phyloP scores from a whole-genome alignment of 345 rosid species.

The Isatis tinctoria region DNA sequence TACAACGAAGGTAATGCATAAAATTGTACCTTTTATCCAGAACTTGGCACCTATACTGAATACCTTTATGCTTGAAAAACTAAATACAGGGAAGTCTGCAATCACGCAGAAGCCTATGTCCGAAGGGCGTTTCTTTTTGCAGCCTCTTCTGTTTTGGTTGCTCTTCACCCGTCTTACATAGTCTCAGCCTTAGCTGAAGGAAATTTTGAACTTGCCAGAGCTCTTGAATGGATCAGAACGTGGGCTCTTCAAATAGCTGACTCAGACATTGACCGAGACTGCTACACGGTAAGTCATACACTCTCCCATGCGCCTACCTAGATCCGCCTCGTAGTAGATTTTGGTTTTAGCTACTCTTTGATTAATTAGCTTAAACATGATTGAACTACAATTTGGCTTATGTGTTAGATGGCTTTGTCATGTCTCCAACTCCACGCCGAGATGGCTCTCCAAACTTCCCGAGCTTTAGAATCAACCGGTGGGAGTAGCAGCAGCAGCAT shows the following conservation, averaged over 20 bases:
- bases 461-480: conserved; percentile 55
- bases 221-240: conserved; percentile 88
- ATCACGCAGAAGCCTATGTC: conserved; percentile 89
- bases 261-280: conserved; percentile 78
- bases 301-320: not conserved
- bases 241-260: conserved; percentile 79
- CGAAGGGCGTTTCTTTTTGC: conserved; percentile 87
- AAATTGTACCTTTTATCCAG: not conserved
- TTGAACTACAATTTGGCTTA: not conserved
- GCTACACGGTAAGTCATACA: conserved; percentile 59
- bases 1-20: conserved; percentile 64
- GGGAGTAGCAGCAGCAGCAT: conserved; percentile 14
- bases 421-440: conserved; percentile 88
- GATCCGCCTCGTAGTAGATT: not conserved
- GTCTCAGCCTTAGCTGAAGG: conserved; percentile 74
- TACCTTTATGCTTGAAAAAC: not conserved
- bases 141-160: conserved; percentile 66
- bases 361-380: not conserved
- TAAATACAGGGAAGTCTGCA: conserved; percentile 69
- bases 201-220: conserved; percentile 59
- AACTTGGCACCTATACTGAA: not conserved
- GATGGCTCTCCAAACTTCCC: conserved; percentile 91
- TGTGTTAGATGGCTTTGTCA: conserved; percentile 71
- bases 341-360: not conserved
- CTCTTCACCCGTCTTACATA: conserved; percentile 85